Conservation (phyloP, 2,329 filamentous ascomycete genomes). For the Diaporthe caulivora region DNA sequence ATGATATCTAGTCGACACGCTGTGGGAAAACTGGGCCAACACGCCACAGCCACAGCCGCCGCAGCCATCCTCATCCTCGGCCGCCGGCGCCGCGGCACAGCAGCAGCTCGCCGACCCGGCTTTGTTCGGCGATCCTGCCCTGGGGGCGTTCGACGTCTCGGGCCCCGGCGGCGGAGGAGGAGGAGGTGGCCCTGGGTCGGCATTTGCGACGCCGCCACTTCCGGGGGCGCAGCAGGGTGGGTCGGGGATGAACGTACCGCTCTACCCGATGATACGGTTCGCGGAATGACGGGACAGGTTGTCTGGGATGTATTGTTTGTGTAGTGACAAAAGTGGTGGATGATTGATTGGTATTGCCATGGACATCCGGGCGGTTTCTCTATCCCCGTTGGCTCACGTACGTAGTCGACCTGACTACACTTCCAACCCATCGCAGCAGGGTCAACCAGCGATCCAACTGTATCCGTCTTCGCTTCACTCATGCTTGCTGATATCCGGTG, state of each 20-base stretch:
- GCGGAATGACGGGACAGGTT: background rate
- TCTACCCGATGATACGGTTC: slow-evolving; percentile 37
- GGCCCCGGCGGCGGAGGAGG: background rate
- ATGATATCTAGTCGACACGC: slow-evolving; percentile 17
- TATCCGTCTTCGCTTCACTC: no score
- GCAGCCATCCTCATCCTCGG: background rate
- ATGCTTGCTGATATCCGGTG: no score
- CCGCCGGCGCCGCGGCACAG: background rate
- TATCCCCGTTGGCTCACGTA: no score
- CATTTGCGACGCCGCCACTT: slow-evolving; percentile 30
- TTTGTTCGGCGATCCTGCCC: slow-evolving; percentile 29
- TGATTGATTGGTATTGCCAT: no score
- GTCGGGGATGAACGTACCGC: slow-evolving; percentile 17
- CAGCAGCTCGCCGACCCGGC: slow-evolving; percentile 34
- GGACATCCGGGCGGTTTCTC: no score
- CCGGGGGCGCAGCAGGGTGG: slow-evolving; percentile 1
- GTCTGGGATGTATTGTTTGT: background rate
- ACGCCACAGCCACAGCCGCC: background rate
- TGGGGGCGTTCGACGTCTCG: slow-evolving; percentile 32
- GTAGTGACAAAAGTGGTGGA: background rate
- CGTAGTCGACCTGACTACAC: no score
- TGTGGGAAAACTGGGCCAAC: slow-evolving; percentile 38
- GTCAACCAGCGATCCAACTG: no score
- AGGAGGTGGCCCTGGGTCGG: background rate
- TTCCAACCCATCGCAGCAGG: no score